Percentiles rank a stretch among this genome's conserved stretches.
phyloP scores from a whole-genome alignment of 345 rosid species.

The Salix koriyanagi region DNA sequence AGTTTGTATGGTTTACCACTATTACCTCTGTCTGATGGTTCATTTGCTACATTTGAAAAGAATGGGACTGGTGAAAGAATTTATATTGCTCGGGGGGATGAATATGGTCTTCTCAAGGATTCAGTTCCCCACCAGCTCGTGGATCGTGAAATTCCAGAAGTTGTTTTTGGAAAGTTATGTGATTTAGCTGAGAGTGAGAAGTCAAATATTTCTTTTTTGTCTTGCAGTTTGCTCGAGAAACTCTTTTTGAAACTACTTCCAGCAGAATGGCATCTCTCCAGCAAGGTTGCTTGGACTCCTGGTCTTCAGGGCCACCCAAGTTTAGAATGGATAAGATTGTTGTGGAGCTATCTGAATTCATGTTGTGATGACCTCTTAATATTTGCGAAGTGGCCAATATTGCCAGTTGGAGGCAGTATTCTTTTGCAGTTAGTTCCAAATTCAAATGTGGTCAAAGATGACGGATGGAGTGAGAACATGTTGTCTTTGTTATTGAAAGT shows the following conservation, averaged over 20 bases:
- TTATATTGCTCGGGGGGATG: slow-evolving; percentile 63
- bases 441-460: slow-evolving; percentile 67
- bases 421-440: slow-evolving; percentile 66
- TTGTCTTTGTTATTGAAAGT: slow-evolving; percentile 71
- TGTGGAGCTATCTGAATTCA: slow-evolving; percentile 75
- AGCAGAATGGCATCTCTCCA: slow-evolving; percentile 73
- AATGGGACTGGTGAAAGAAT: slow-evolving; percentile 72
- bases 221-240: slow-evolving; percentile 79
- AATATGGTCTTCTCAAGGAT: slow-evolving; percentile 77
- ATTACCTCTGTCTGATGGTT: slow-evolving; percentile 85
- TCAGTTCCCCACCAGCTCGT: slow-evolving; percentile 75
- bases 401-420: slow-evolving; percentile 68
- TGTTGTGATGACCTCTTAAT: slow-evolving; percentile 77
- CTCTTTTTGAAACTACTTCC: slow-evolving; percentile 82
- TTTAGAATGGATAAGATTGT: slow-evolving; percentile 63
- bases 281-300: slow-evolving; percentile 72
- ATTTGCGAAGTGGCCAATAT: slow-evolving; percentile 91
- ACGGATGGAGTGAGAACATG: slow-evolving; percentile 97
- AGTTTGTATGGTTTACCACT: slow-evolving; percentile 69
- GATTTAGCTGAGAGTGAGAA: slow-evolving; percentile 63
- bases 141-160: slow-evolving; percentile 57
- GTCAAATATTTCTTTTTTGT: slow-evolving; percentile 69
- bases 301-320: slow-evolving; percentile 77
- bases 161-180: slow-evolving; percentile 58
- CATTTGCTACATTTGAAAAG: slow-evolving; percentile 68